These are phyloP conservation scores for Cyberlindnera samutprakarnensis DNA, from an alignment of 805 yeast genomes.

Conservation along the genomic window DNA sequence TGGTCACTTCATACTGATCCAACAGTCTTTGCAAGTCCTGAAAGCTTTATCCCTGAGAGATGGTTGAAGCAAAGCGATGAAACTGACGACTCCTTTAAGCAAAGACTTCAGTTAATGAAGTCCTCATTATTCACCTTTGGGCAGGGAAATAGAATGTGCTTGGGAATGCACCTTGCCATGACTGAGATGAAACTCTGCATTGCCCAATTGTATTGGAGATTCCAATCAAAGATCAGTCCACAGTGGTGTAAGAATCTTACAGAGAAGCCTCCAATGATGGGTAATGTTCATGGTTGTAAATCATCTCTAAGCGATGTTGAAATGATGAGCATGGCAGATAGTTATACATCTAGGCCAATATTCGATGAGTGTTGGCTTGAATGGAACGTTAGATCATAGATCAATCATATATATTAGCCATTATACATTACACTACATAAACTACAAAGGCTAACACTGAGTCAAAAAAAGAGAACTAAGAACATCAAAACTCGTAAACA, in stretches of 20 bases:
- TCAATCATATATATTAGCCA: neutral
- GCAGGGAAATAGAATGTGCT: conserved; percentile 66
- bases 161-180: conserved; percentile 62
- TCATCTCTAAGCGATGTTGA: conserved; percentile 30
- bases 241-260: conserved; percentile 36
- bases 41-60: conserved; percentile 48
- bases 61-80: conserved; percentile 44
- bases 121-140: conserved; percentile 63
- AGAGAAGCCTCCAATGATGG: conserved; percentile 21
- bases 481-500: too few species aligned
- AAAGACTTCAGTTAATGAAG: conserved; percentile 37
- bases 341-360: conserved; percentile 45
- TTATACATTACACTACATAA: neutral
- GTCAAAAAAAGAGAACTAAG: too few species aligned
- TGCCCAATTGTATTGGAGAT: conserved; percentile 47
- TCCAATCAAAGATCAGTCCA: conserved; percentile 28
- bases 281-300: conserved; percentile 12
- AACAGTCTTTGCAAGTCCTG: conserved; percentile 38
- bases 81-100: conserved; percentile 24
- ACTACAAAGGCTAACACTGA: too few species aligned
- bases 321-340: conserved; percentile 49
- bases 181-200: conserved; percentile 56
- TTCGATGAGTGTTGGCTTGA: conserved; percentile 45
- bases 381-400: conserved; percentile 6
- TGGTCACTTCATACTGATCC: conserved; percentile 52